A percentile compares a stretch with the other conserved stretches of the same genome.
phyloP scores from a whole-genome alignment of 2,329 filamentous ascomycete species.

The Ceratocystiopsis minuta region DNA sequence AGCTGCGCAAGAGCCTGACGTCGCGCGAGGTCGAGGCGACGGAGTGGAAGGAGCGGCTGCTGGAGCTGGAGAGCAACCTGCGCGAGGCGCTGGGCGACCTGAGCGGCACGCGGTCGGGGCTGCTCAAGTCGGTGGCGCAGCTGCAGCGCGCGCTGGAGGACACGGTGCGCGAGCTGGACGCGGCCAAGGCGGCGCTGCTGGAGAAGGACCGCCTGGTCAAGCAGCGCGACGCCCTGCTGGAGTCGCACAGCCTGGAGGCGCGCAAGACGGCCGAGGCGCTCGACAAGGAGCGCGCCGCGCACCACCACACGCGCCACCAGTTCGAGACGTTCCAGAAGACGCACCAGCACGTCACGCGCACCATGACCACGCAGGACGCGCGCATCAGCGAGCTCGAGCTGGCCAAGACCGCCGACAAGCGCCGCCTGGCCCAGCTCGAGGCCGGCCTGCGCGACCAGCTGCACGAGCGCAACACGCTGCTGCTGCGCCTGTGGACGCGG shows the following conservation, averaged over 20 bases:
- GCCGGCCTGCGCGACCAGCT: conserved; percentile 72
- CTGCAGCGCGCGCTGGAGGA: conserved; percentile 76
- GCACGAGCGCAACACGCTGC: conserved; percentile 70
- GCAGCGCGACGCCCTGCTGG: conserved; percentile 72
- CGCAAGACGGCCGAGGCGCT: conserved; percentile 72
- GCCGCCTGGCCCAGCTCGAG: conserved; percentile 59
- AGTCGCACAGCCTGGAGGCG: conserved; percentile 73
- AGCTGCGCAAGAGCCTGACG: conserved; percentile 65
- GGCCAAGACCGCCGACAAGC: conserved; percentile 59
- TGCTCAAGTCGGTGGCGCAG: conserved; percentile 76
- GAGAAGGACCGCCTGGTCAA: conserved; percentile 86
- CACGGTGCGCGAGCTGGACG: conserved; percentile 66
- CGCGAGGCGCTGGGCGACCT: conserved; percentile 75
- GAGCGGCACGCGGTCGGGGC: conserved; percentile 65
- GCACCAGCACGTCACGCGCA: conserved; percentile 71
- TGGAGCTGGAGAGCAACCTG: conserved; percentile 78
- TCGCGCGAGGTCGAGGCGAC: conserved; percentile 74
- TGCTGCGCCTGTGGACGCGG: conserved; percentile 79
- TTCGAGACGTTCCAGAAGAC: conserved; percentile 81
- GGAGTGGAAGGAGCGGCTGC: conserved; percentile 78
- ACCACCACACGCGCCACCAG: conserved; percentile 71
- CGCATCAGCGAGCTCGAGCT: conserved; percentile 75
- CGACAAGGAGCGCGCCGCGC: conserved; percentile 73
- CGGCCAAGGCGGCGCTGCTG: conserved; percentile 55
- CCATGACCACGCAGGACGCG: conserved; percentile 67